Evolutionary conservation across 2,329 filamentous ascomycete species (phyloP).

Genomic region (Epichloe coenophiala): DNA sequence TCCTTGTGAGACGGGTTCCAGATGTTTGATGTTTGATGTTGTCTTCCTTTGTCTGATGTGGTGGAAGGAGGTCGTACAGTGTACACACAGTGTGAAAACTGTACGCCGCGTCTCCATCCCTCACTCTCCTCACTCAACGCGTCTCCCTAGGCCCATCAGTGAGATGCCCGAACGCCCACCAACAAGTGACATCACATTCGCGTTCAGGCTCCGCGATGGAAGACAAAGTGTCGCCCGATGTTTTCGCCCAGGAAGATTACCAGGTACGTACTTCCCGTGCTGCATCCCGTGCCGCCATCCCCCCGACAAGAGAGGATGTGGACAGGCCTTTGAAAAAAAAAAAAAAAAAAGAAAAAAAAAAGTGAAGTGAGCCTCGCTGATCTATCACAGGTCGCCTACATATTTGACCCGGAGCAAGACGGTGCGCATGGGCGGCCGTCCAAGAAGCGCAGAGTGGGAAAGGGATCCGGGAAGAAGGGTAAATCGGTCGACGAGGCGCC

Average conservation of each 20-base stretch:
- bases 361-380: too few species aligned
- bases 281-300: not conserved
- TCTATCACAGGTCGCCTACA: constrained; percentile 6
- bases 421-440: constrained; percentile 26
- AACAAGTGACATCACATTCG: not conserved
- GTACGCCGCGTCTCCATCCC: not conserved
- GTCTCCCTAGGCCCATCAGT: not conserved
- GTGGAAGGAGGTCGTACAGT: not conserved
- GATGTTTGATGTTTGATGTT: too few species aligned
- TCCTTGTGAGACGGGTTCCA: too few species aligned
- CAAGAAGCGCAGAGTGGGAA: constrained; percentile 44
- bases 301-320: too few species aligned
- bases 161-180: too few species aligned
- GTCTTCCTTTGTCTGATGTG: too few species aligned
- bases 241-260: constrained; percentile 29
- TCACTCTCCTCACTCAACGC: not conserved
- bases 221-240: constrained; percentile 7
- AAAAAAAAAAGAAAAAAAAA: too few species aligned
- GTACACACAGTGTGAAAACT: not conserved
- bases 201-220: constrained; percentile 10
- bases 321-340: too few species aligned
- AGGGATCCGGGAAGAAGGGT: constrained; percentile 16
- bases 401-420: constrained; percentile 29
- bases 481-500: constrained; percentile 9
- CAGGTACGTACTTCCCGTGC: constrained; percentile 19